These are phyloP conservation scores for Cryphonectria naterciae DNA, from an alignment of 2,329 filamentous ascomycete genomes.

Conservation along the genomic window DNA sequence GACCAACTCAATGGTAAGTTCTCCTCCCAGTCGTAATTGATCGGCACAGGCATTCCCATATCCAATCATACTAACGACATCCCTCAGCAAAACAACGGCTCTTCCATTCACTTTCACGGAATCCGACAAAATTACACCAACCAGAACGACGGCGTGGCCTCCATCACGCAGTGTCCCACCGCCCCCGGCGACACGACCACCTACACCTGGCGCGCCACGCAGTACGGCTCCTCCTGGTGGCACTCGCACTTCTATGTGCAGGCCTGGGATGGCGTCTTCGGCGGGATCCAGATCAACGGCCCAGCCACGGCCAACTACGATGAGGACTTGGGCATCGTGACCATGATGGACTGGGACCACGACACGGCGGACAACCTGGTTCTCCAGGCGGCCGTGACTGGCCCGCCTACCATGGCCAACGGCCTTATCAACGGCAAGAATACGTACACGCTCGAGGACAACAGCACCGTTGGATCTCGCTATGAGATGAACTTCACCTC, in stretches of 20 bases:
- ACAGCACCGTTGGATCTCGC: constrained; percentile 27
- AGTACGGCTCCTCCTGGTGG: constrained; percentile 44
- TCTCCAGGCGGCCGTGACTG: constrained; percentile 48
- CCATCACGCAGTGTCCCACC: constrained; percentile 46
- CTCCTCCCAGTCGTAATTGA: background rate
- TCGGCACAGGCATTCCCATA: background rate
- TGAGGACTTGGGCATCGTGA: constrained; percentile 49
- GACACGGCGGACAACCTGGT: constrained; percentile 11
- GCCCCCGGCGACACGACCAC: constrained; percentile 54
- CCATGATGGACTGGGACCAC: constrained; percentile 13
- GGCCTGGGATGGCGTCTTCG: constrained; percentile 48
- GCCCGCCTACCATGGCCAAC: constrained; percentile 54
- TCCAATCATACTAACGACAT: constrained; percentile 51
- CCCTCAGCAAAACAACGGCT: constrained; percentile 54
- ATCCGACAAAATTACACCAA: constrained; percentile 48
- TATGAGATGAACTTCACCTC: constrained; percentile 37
- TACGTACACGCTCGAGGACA: constrained; percentile 55
- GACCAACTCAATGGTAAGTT: constrained; percentile 4
- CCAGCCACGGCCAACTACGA: constrained; percentile 51
- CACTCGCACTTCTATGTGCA: constrained; percentile 42
- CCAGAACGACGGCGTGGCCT: constrained; percentile 46
- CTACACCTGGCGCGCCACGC: constrained; percentile 39
- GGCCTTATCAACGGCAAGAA: constrained; percentile 27
- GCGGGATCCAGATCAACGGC: constrained; percentile 50
- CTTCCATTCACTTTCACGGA: constrained; percentile 53